A percentile compares a stretch with the other conserved stretches of the same genome.
These are phyloP conservation scores for Carex arenaria DNA, from an alignment of 202 grass and related monocot genomes.

Conservation along the genomic window DNA sequence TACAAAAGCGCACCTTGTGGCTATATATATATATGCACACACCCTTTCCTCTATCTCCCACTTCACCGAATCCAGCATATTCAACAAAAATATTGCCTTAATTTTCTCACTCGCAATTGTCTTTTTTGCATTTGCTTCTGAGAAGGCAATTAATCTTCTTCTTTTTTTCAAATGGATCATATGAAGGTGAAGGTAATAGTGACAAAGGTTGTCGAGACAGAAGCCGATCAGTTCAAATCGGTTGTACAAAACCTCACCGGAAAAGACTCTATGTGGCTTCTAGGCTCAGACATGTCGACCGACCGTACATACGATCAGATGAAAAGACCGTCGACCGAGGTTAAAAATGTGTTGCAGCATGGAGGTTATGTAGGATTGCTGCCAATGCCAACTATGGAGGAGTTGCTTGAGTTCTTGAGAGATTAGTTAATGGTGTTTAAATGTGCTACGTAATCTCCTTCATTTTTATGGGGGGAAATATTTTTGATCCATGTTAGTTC, in stretches of 20 bases:
- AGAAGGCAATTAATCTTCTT: not conserved
- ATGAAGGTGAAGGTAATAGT: conserved; percentile 51
- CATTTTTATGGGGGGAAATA: not conserved
- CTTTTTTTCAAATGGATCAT: not conserved
- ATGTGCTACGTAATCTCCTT: not conserved
- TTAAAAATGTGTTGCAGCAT: not conserved
- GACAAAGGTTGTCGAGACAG: conserved; percentile 38
- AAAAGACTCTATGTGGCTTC: conserved; percentile 33
- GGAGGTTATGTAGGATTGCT: not conserved
- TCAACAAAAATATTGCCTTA: not conserved
- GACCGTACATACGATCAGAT: not conserved
- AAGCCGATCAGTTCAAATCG: conserved; percentile 50
- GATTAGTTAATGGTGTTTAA: conserved; percentile 7
- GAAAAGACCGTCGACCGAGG: not conserved
- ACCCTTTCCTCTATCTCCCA: not conserved
- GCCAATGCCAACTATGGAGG: conserved; percentile 41
- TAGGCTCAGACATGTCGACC: not conserved
- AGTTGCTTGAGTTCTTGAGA: conserved; percentile 35
- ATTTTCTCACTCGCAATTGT: not conserved
- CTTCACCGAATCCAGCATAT: not conserved
- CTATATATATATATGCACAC: not conserved
- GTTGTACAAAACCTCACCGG: conserved; percentile 58
- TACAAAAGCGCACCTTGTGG: not conserved
- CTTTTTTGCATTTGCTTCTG: not conserved
- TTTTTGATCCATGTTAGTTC: not conserved